Evolutionary conservation across 179 eudicot genomes (phyloP).

Genomic region (Heliamphora pulchella): DNA sequence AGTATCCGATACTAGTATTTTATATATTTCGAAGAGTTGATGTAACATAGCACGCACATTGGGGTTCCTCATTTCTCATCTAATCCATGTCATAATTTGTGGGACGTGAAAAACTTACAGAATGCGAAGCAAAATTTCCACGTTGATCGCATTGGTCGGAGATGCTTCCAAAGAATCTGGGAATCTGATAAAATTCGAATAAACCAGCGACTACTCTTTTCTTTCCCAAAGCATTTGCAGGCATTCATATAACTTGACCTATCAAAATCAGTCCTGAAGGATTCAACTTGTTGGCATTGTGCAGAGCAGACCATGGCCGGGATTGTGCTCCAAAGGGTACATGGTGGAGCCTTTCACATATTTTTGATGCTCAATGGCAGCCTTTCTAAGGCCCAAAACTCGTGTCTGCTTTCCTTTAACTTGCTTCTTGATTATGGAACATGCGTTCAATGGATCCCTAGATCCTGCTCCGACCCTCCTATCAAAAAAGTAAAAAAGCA

Average conservation of each 20-base stretch:
- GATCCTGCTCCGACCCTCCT: conserved; percentile 92
- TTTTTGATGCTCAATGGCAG: conserved; percentile 61
- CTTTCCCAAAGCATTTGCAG: conserved; percentile 3
- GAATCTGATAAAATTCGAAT: too few relatives aligned
- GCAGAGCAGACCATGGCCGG: conserved; percentile 75
- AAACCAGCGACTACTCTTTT: not conserved
- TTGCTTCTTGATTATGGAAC: conserved; percentile 53
- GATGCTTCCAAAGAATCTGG: not conserved
- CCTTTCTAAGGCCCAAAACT: conserved; percentile 37
- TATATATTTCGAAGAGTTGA: too few relatives aligned
- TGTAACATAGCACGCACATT: too few relatives aligned
- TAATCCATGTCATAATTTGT: not conserved
- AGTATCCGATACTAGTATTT: too few relatives aligned
- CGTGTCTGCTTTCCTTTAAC: conserved; percentile 23
- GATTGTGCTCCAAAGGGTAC: conserved; percentile 86
- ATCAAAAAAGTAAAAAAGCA: conserved; percentile 1
- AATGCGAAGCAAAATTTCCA: not conserved
- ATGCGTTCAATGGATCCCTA: conserved; percentile 50
- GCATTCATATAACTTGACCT: not conserved
- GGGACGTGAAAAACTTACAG: not conserved
- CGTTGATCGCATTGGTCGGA: not conserved
- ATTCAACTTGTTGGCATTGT: conserved; percentile 44
- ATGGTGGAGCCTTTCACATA: conserved; percentile 62
- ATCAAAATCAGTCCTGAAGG: conserved; percentile 14
- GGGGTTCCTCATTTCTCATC: not conserved